These are phyloP conservation scores for Zychaea mexicana DNA, from an alignment of 371 early-diverging fungal genomes.

Conservation along the genomic window DNA sequence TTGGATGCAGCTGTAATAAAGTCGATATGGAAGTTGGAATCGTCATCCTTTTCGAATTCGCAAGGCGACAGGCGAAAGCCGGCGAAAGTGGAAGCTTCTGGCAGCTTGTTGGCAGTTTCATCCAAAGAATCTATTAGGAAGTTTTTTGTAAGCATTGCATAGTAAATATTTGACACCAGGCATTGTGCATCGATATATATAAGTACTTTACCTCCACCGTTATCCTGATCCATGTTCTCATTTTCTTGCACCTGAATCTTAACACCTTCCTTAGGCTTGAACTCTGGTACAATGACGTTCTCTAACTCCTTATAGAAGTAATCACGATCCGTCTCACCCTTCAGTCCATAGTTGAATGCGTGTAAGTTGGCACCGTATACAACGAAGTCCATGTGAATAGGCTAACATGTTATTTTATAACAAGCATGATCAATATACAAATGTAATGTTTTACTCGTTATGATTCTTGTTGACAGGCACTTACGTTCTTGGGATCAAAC, in stretches of 20 bases:
- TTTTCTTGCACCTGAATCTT: slow-evolving; percentile 96
- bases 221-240: slow-evolving; percentile 56
- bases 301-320: slow-evolving; percentile 69
- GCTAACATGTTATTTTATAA: slow-evolving; percentile 1
- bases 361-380: slow-evolving; percentile 92
- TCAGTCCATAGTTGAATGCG: slow-evolving; percentile 94
- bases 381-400: slow-evolving; percentile 91
- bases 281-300: slow-evolving; percentile 81
- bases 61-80: slow-evolving; percentile 81
- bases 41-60: slow-evolving; percentile 99
- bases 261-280: slow-evolving; percentile 91
- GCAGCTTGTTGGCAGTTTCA: slow-evolving; percentile 66
- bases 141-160: too few relatives aligned
- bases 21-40: slow-evolving; percentile 99
- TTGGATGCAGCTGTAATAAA: slow-evolving; percentile 99
- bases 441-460: too few relatives aligned
- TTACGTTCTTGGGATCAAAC: slow-evolving; percentile 79
- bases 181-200: background rate
- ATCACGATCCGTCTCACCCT: slow-evolving; percentile 72
- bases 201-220: background rate
- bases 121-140: slow-evolving; percentile 63
- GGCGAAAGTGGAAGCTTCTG: slow-evolving; percentile 72
- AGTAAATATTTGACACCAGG: background rate
- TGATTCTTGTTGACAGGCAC: too few relatives aligned
- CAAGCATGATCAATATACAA: too few relatives aligned